Base-by-base conservation (phyloP, 2,329 filamentous ascomycete species). In the Chrysosporium queenslandicum region DNA sequence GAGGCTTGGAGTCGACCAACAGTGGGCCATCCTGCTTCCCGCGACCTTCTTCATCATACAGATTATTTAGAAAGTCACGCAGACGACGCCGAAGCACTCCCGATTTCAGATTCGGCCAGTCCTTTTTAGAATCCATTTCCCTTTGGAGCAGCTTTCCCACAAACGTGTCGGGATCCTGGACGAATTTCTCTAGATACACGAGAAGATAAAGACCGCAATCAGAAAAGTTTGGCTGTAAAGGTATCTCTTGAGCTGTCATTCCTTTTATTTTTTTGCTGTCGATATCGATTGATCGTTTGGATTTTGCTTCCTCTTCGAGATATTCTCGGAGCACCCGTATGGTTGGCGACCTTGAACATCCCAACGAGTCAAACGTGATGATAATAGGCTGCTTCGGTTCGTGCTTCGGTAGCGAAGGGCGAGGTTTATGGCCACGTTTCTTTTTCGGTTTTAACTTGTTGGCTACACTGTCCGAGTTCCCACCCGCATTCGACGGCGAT, bases 181-280 rank as follows among this genome's bases (percentile, higher is more conserved):
- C 76, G 57, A 98, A 95, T 57, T 86, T 82, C 58, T 88, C 79
- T 50, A 94, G 75, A 62, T 97, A 98, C 2, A 83, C 85, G 3
- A 96, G 72, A 2, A 97, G 72, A 60, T 86, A 98, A 0, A 96
- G 72, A 7, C 92, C 92, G 62, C 92, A 98, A 64, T 98, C 92
- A 56, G 80, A 90, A 59, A 78, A 86, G 63, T 98, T 97, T 46
- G 80, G 71, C 66, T 98, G 92, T 55, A 78, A 71, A 0, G 92
- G 91, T 12, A 96, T 83, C 6, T 77, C 75, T 55, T 79, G 85
- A 3, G 86, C 87, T 36, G 81, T 88, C 73, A 86, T 81, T 3
- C 79, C 80, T 56, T 74, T 72, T 51, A 80, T 68, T 9, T 68
- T 60, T 4, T 65, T 66, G n/a, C 67, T 63, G 9, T 73, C 64